A percentile compares a stretch with the other conserved stretches of the same genome.
These are phyloP conservation scores for Knoxdaviesia capensis DNA, from an alignment of 2,329 filamentous ascomycete genomes.

Conservation along the genomic window DNA sequence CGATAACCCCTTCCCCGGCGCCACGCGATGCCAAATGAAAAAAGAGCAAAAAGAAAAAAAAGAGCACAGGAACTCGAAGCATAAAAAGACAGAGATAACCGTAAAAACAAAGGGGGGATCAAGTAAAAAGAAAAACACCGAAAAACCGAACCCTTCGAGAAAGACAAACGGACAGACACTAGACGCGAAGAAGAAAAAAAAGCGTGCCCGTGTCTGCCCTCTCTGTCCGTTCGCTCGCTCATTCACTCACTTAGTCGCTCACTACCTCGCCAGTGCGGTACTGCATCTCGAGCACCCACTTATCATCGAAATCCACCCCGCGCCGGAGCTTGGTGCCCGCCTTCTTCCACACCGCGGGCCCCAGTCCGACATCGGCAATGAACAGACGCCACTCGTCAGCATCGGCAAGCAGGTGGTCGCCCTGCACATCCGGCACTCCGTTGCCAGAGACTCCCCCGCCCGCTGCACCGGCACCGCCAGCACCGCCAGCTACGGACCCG, in stretches of 20 bases:
- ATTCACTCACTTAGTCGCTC: not conserved
- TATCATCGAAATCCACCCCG: constrained; percentile 72
- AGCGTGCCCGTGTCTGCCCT: not conserved
- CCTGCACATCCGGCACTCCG: constrained; percentile 4
- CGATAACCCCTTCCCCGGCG: not conserved
- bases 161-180: not conserved
- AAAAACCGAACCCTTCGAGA: not conserved
- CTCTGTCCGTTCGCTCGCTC: not conserved
- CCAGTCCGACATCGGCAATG: constrained; percentile 73
- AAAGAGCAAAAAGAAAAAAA: not conserved
- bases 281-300: constrained; percentile 62
- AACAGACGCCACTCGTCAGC: constrained; percentile 57
- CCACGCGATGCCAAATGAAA: not conserved
- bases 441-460: not conserved
- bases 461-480: constrained; percentile 15
- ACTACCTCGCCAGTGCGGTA: constrained; percentile 19
- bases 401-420: constrained; percentile 9
- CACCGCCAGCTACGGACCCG: too few relatives aligned
- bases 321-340: constrained; percentile 62
- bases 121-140: not conserved
- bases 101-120: not conserved
- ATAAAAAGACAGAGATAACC: not conserved
- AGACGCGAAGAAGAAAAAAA: not conserved
- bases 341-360: constrained; percentile 66
- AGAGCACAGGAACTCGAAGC: not conserved